phyloP scores from a whole-genome alignment of 495 filamentous ascomycete genomes.

The Evansstolkia leycettana region DNA sequence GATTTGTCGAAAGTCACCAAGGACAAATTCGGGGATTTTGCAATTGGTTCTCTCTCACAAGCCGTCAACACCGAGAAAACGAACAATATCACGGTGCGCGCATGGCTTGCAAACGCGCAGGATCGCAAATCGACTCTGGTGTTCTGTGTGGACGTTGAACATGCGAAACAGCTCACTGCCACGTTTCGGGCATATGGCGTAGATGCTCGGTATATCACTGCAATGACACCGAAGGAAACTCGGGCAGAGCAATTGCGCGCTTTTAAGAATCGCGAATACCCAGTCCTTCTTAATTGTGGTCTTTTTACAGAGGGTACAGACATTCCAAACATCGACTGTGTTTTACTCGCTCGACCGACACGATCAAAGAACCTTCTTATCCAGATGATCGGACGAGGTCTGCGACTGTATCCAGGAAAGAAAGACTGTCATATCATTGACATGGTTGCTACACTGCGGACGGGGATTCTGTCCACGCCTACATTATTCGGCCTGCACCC shows the following conservation, averaged over 20 bases:
- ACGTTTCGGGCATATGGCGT: conserved; percentile 66
- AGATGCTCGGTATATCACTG: conserved; percentile 74
- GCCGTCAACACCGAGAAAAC: conserved; percentile 67
- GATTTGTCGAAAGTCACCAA: conserved; percentile 59
- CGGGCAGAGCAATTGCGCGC: conserved; percentile 56
- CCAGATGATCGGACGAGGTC: conserved; percentile 95
- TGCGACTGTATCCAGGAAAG: conserved; percentile 72
- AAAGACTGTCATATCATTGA: conserved; percentile 90
- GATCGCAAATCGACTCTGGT: conserved; percentile 74
- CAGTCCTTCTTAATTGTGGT: conserved; percentile 87
- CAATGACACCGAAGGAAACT: conserved; percentile 52
- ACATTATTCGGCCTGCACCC: conserved; percentile 93
- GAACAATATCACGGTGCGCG: conserved; percentile 71
- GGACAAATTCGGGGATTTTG: conserved; percentile 65
- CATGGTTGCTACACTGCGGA: conserved; percentile 74
- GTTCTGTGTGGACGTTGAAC: conserved; percentile 82
- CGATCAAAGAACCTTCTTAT: conserved; percentile 80
- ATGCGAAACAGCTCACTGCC: conserved; percentile 59
- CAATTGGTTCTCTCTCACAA: conserved; percentile 53
- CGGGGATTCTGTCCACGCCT: conserved; percentile 77
- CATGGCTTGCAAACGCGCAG: conserved; percentile 69
- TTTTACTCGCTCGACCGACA: conserved; percentile 81
- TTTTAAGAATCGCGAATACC: conserved; percentile 67
- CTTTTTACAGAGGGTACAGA: conserved; percentile 97
- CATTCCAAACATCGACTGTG: conserved; percentile 93